A percentile compares a stretch with the other conserved stretches of the same genome.
Conservation (phyloP, 345 rosid genomes). For the Corymbia maculata region DNA sequence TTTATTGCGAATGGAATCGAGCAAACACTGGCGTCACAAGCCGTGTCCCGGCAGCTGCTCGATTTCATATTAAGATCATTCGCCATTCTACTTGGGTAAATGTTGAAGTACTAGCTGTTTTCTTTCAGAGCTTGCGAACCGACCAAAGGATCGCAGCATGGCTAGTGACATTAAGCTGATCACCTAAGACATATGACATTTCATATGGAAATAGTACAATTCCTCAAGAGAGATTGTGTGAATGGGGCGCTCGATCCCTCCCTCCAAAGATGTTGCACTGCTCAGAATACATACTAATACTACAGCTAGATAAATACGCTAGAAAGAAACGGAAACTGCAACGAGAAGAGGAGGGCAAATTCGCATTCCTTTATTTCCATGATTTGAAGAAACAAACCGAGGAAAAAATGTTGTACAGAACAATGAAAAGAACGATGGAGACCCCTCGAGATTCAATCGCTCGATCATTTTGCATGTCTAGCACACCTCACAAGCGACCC, state of each 20-base stretch:
- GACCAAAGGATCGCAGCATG: not conserved
- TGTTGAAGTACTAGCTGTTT: not conserved
- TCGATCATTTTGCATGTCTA: not conserved
- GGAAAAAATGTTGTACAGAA: not conserved
- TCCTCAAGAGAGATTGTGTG: not conserved
- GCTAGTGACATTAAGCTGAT: not conserved
- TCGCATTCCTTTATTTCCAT: not conserved
- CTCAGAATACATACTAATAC: not conserved
- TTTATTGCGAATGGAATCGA: not conserved
- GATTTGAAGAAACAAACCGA: not conserved
- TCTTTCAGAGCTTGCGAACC: not conserved
- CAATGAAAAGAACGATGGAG: not conserved
- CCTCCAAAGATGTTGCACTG: not conserved
- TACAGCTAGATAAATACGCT: not conserved
- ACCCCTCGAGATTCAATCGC: not conserved
- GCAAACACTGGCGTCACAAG: not conserved
- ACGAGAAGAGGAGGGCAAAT: not conserved
- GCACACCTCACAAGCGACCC: not conserved
- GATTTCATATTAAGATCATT: not conserved
- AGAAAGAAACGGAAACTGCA: not conserved
- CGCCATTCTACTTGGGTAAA: not conserved
- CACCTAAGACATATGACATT: not conserved
- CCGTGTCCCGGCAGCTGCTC: not conserved
- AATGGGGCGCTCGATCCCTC: not conserved
- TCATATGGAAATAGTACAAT: accelerated